Evolutionary conservation across 192 early-diverging fungal genomes (phyloP).

Genomic region (Coemansia sp.): DNA sequence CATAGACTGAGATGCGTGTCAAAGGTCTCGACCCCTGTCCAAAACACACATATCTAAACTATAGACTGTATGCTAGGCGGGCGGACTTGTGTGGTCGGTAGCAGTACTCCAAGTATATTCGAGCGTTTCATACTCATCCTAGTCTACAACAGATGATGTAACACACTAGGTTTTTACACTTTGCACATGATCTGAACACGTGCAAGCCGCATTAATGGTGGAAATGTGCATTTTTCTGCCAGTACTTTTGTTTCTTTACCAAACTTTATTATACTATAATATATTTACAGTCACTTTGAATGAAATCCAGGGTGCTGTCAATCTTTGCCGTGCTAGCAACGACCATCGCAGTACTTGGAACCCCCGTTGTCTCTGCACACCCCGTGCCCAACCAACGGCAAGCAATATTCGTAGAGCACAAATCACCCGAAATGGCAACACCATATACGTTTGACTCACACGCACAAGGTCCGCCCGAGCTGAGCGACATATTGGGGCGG

Average conservation of each 20-base stretch:
- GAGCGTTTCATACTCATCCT: too few species aligned
- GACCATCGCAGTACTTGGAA: slow-evolving; percentile 12
- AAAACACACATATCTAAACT: too few species aligned
- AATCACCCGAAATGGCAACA: slow-evolving; percentile 9
- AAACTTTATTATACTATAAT: too few species aligned
- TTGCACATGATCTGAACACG: too few species aligned
- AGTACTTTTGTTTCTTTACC: too few species aligned
- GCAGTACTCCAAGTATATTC: too few species aligned
- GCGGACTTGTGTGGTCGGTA: too few species aligned
- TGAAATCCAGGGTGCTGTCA: slow-evolving; percentile 2
- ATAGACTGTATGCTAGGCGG: too few species aligned
- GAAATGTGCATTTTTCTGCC: not conserved
- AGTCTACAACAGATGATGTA: too few species aligned
- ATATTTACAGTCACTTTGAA: not conserved
- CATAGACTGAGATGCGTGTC: too few species aligned
- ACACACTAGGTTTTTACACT: too few species aligned
- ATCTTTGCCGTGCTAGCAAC: slow-evolving; percentile 15
- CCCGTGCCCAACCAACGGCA: slow-evolving; percentile 27
- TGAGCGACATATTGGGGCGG: slow-evolving; percentile 38
- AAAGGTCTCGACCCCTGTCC: too few species aligned
- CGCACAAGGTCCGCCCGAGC: slow-evolving; percentile 27
- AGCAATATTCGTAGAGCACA: slow-evolving; percentile 21
- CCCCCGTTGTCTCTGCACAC: slow-evolving; percentile 12
- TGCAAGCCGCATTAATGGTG: not conserved
- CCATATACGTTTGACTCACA: slow-evolving; percentile 39